A percentile compares a stretch with the other conserved stretches of the same genome.
Conservation (phyloP, 169 alveolate species). For the Cryptosporidium sp. region DNA sequence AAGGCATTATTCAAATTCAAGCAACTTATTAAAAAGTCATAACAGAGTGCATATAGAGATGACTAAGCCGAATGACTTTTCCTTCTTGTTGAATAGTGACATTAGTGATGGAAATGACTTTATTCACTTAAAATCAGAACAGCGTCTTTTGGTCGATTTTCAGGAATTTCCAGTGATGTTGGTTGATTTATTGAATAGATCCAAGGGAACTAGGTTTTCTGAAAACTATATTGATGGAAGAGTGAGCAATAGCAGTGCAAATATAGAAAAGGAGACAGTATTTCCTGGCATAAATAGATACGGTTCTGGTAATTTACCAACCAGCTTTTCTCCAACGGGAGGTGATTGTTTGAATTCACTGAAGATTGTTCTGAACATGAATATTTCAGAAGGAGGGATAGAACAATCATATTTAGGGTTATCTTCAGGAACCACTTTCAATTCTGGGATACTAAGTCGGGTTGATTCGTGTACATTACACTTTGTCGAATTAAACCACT, state of each 20-base stretch:
- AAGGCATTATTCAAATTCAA: constrained; percentile 17
- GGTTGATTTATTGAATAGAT: constrained; percentile 59
- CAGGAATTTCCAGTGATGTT: constrained; percentile 75
- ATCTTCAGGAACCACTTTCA: not conserved
- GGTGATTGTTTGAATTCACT: constrained; percentile 18
- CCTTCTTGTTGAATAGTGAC: constrained; percentile 32
- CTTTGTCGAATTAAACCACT: constrained; percentile 59
- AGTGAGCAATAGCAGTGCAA: not conserved
- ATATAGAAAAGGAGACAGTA: not conserved
- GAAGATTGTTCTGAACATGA: constrained; percentile 18
- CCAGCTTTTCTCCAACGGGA: not conserved
- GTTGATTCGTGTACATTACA: constrained; percentile 32
- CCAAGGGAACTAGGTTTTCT: not conserved
- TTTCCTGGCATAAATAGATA: constrained; percentile 19
- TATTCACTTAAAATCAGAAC: constrained; percentile 75
- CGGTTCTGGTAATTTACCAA: not conserved
- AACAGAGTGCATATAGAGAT: constrained; percentile 27
- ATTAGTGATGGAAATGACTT: constrained; percentile 71
- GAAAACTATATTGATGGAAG: not conserved
- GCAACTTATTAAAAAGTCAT: not conserved
- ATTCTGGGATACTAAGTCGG: not conserved
- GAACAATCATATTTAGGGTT: constrained; percentile 29
- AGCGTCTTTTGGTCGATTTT: constrained; percentile 78
- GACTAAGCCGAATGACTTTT: constrained; percentile 65
- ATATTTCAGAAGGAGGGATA: constrained; percentile 10